Evolutionary conservation across 1,284 basidiomycete genomes (phyloP).

Genomic region (Irpex sp.): DNA sequence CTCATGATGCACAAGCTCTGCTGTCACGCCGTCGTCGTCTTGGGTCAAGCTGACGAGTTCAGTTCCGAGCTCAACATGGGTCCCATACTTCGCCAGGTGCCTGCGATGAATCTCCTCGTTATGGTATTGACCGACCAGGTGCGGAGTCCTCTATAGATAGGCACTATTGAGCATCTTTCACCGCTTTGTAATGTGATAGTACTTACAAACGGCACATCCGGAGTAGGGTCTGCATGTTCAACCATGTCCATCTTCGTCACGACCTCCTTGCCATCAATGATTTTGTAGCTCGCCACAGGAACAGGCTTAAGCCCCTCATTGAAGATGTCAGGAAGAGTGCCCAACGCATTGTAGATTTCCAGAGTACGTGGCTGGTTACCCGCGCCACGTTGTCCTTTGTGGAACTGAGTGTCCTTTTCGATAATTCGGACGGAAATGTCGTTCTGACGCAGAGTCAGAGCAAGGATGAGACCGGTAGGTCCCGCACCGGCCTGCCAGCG

Average conservation of each 20-base stretch:
- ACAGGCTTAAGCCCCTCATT: slow-evolving; percentile 8
- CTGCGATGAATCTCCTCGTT: slow-evolving; percentile 14
- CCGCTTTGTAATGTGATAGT: neutral
- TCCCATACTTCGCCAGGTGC: slow-evolving; percentile 12
- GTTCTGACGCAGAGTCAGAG: slow-evolving; percentile 19
- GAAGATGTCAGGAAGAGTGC: slow-evolving; percentile 14
- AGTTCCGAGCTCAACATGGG: slow-evolving; percentile 13
- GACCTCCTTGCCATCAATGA: neutral
- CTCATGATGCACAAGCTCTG: neutral
- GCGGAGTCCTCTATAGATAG: neutral
- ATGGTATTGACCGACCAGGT: slow-evolving; percentile 4
- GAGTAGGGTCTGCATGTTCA: neutral
- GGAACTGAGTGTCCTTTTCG: slow-evolving; percentile 17
- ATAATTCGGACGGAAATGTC: slow-evolving; percentile 14
- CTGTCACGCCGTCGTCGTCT: slow-evolving; percentile 10
- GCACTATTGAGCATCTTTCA: neutral
- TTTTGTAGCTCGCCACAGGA: slow-evolving; percentile 8
- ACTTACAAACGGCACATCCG: slow-evolving; percentile 13
- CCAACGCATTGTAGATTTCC: slow-evolving; percentile 13
- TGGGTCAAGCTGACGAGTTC: slow-evolving; percentile 16
- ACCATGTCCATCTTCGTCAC: slow-evolving; percentile 3
- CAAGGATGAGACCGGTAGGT: slow-evolving; percentile 23
- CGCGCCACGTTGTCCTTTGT: slow-evolving; percentile 16
- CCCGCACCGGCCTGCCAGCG: slow-evolving; percentile 21
- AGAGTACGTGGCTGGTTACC: slow-evolving; percentile 14